phyloP scores from a whole-genome alignment of 2,329 filamentous ascomycete genomes.

The Ophiostoma sp. region DNA sequence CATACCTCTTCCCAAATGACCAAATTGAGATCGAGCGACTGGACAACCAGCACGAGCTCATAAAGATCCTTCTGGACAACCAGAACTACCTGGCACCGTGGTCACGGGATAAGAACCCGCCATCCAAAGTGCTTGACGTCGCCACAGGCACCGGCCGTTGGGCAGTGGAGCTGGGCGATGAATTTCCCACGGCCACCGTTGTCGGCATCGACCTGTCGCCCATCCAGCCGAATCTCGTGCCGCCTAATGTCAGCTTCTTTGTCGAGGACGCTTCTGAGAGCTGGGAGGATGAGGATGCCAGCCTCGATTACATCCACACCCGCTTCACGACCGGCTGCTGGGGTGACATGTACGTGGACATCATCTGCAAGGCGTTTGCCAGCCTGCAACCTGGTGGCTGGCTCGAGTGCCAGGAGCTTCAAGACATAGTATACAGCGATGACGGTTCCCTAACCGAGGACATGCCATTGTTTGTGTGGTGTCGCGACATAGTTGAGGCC shows the following conservation, averaged over 20 bases:
- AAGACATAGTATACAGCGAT: constrained; percentile 31
- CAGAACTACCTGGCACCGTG: constrained; percentile 38
- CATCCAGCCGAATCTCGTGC: constrained; percentile 65
- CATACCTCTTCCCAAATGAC: constrained; percentile 42
- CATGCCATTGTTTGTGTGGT: constrained; percentile 31
- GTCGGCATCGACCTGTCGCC: constrained; percentile 67
- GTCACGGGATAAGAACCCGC: constrained; percentile 32
- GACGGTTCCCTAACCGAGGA: constrained; percentile 33
- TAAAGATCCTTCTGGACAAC: constrained; percentile 37
- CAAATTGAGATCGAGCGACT: constrained; percentile 36
- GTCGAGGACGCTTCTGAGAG: constrained; percentile 62
- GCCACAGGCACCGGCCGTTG: constrained; percentile 61
- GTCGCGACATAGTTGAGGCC: constrained; percentile 29
- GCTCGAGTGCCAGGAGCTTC: constrained; percentile 56
- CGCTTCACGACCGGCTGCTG: constrained; percentile 53
- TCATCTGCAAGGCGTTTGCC: constrained; percentile 55
- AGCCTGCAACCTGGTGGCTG: constrained; percentile 54
- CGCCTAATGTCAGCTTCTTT: constrained; percentile 72
- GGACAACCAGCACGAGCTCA: constrained; percentile 37
- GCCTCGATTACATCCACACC: constrained; percentile 57
- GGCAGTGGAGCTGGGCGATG: constrained; percentile 67
- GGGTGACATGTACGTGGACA: constrained; percentile 48
- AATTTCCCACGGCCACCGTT: constrained; percentile 59
- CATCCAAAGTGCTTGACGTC: constrained; percentile 39
- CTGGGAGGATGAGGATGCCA: constrained; percentile 49